phyloP scores from a whole-genome alignment of 345 rosid species.

The Pseudoturritis turrita region DNA sequence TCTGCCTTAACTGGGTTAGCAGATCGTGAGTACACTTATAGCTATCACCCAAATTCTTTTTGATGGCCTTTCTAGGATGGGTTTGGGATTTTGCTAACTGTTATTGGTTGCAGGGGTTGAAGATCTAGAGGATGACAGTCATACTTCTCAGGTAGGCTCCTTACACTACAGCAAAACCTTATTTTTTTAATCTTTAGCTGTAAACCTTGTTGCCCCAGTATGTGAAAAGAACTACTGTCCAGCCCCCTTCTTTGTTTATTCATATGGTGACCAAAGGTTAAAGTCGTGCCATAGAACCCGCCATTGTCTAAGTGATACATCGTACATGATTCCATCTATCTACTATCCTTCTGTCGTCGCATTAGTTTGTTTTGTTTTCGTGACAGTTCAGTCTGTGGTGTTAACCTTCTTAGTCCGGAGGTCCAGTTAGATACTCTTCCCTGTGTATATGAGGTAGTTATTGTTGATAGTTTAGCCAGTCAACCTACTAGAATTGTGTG shows the following conservation, averaged over 20 bases:
- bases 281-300: background rate
- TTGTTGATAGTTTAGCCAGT: background rate
- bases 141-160: constrained; percentile 57
- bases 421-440: constrained; percentile 1
- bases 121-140: constrained; percentile 50
- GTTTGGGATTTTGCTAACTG: constrained; percentile 10
- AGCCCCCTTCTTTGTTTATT: background rate
- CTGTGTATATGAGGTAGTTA: background rate
- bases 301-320: background rate
- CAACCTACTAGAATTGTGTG: background rate
- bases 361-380: constrained; percentile 5
- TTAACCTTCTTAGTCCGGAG: background rate
- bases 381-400: background rate
- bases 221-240: background rate
- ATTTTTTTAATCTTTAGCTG: background rate
- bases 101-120: constrained; percentile 51
- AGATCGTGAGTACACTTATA: constrained; percentile 43
- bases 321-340: background rate
- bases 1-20: constrained; percentile 66
- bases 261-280: constrained; percentile 5
- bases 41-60: background rate
- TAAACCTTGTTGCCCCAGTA: constrained; percentile 1
- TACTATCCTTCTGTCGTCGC: constrained; percentile 1
- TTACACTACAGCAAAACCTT: background rate
- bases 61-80: background rate